Evolutionary conservation across 2,329 filamentous ascomycete species (phyloP).

Genomic region (Diaporthe ampelina): DNA sequence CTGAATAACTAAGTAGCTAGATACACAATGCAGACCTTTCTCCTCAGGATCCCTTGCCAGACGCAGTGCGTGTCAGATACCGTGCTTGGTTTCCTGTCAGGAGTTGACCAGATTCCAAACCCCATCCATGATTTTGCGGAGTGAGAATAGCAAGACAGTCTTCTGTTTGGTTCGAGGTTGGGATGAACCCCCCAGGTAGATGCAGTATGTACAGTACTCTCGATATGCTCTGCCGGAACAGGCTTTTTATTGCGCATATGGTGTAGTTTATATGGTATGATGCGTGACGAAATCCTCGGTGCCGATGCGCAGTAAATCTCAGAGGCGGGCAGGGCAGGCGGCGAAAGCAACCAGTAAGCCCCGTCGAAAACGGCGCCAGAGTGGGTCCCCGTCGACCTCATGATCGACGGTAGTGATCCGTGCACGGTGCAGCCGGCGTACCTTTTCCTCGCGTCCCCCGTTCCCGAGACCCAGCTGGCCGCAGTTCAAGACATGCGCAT

Average conservation of each 20-base stretch:
- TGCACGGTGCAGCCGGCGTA: conserved; percentile 30
- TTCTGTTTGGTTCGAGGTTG: not conserved
- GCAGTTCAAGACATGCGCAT: conserved; percentile 22
- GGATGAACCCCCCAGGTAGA: not conserved
- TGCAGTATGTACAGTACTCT: not conserved
- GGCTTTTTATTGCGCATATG: not conserved
- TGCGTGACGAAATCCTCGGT: not conserved
- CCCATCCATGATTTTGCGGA: too few species aligned
- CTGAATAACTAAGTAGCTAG: not conserved
- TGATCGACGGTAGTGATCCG: conserved; percentile 23
- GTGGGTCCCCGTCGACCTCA: conserved; percentile 21
- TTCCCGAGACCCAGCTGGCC: conserved; percentile 28
- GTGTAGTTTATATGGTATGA: not conserved
- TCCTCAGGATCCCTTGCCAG: too few species aligned
- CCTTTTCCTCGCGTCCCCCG: conserved; percentile 19
- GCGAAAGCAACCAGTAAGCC: not conserved
- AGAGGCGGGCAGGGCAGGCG: not conserved
- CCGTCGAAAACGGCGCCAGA: conserved; percentile 28
- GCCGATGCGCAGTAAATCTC: conserved; percentile 12
- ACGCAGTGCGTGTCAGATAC: not conserved
- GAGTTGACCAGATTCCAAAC: not conserved
- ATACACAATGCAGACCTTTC: not conserved
- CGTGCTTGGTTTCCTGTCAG: too few species aligned
- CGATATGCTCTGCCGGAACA: not conserved
- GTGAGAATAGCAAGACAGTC: not conserved